Conservation (phyloP, 2,329 filamentous ascomycete species). For the Aurifilum marmelostoma region DNA sequence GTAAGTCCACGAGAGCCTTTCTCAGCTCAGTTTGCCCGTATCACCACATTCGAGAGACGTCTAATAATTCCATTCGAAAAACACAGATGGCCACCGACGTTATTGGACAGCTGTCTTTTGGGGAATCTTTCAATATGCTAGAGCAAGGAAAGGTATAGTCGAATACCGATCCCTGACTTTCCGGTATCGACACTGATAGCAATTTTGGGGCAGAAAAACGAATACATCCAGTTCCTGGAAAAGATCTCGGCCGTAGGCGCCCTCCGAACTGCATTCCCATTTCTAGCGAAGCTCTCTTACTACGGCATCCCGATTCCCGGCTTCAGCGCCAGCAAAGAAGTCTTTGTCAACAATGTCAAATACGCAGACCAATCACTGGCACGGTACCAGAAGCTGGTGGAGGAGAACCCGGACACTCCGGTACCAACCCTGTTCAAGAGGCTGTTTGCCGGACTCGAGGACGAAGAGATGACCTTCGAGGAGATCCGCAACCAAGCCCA, state of each 20-base stretch:
- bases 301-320: constrained; percentile 21
- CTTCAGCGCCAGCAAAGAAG: constrained; percentile 10
- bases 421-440: constrained; percentile 43
- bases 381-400: constrained; percentile 18
- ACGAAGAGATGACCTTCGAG: constrained; percentile 36
- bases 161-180: not conserved
- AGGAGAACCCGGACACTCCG: constrained; percentile 18
- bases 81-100: constrained; percentile 51
- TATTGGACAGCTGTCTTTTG: constrained; percentile 57
- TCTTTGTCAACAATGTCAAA: not conserved
- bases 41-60: not conserved
- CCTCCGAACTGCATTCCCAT: constrained; percentile 37
- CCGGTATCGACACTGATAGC: not conserved
- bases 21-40: not conserved
- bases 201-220: constrained; percentile 40
- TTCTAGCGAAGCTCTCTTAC: constrained; percentile 28
- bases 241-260: constrained; percentile 32
- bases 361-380: constrained; percentile 11
- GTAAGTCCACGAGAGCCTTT: constrained; percentile 40
- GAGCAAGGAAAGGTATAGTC: constrained; percentile 49
- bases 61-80: not conserved
- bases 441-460: constrained; percentile 42
- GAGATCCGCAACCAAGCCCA: constrained; percentile 48
- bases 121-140: constrained; percentile 57
- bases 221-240: constrained; percentile 47